These are phyloP conservation scores for Diutina ranongensis DNA, from an alignment of 1,139 yeast species.

Conservation along the genomic window DNA sequence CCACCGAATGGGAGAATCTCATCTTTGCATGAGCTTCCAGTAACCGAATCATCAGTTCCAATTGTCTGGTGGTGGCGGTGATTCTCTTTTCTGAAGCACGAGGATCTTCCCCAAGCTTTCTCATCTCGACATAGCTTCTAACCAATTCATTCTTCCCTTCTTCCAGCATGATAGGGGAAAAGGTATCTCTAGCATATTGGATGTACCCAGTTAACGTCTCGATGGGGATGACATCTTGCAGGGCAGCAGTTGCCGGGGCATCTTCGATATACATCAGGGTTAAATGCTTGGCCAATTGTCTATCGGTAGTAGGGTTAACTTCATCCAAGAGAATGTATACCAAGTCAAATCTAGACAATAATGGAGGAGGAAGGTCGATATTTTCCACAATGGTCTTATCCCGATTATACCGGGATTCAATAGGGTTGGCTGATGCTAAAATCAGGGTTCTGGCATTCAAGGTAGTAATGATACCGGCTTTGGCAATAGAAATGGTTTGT, in stretches of 20 bases:
- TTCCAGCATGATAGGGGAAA: constrained; percentile 63
- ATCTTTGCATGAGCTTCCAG: constrained; percentile 96
- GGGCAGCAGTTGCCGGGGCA: constrained; percentile 60
- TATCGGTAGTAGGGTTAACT: constrained; percentile 77
- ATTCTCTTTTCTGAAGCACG: constrained; percentile 80
- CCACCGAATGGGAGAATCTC: constrained; percentile 67
- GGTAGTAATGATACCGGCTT: constrained; percentile 96
- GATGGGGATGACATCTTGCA: constrained; percentile 62
- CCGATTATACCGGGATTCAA: constrained; percentile 90
- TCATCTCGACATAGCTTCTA: constrained; percentile 85
- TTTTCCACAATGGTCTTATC: constrained; percentile 87
- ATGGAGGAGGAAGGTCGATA: constrained; percentile 93
- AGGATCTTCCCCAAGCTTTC: constrained; percentile 87
- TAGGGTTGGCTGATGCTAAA: constrained; percentile 96
- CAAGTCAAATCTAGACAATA: constrained; percentile 86
- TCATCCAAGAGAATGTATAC: constrained; percentile 87
- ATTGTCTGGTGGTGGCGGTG: constrained; percentile 95
- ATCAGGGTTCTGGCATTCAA: constrained; percentile 93
- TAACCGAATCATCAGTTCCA: constrained; percentile 90
- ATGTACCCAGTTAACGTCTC: constrained; percentile 82
- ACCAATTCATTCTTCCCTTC: constrained; percentile 83
- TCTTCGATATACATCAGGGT: constrained; percentile 91
- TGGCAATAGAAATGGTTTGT: constrained; percentile 94
- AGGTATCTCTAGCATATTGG: constrained; percentile 81
- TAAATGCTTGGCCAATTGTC: constrained; percentile 80